phyloP scores from a whole-genome alignment of 352 stramenopile genomes.

The Peronospora farinosa region DNA sequence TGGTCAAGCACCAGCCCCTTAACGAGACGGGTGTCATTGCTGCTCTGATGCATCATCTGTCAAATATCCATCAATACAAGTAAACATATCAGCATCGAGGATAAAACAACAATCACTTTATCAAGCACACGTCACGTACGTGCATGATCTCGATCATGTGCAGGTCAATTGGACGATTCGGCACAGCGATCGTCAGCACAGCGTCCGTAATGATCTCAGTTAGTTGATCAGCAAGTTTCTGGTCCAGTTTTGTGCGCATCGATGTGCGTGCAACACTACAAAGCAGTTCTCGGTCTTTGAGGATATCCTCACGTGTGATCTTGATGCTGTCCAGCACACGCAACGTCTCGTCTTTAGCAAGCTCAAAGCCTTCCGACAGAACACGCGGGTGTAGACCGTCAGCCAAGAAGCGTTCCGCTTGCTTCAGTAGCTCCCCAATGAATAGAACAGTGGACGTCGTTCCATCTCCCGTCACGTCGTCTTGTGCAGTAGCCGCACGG shows the following conservation, averaged over 20 bases:
- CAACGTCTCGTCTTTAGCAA: constrained; percentile 92
- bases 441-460: constrained; percentile 98
- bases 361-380: constrained; percentile 96
- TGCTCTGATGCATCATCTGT: constrained; percentile 95
- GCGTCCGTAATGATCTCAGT: constrained; percentile 96
- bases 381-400: constrained; percentile 97
- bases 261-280: constrained; percentile 91
- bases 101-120: neutral
- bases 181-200: constrained; percentile 91
- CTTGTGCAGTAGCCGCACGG: constrained; percentile 95
- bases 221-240: constrained; percentile 89
- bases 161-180: constrained; percentile 89
- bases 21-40: constrained; percentile 90
- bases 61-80: neutral
- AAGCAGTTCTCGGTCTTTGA: constrained; percentile 93
- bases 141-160: constrained; percentile 99
- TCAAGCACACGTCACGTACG: constrained; percentile 32
- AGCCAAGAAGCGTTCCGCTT: constrained; percentile 93
- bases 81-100: constrained; percentile 1
- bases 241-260: constrained; percentile 96
- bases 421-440: constrained; percentile 97
- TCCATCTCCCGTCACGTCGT: constrained; percentile 93
- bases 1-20: constrained; percentile 98
- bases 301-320: constrained; percentile 61
- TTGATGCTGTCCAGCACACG: constrained; percentile 94